phyloP scores from a whole-genome alignment of 2,329 filamentous ascomycete genomes.

The Diaporthe amygdali region DNA sequence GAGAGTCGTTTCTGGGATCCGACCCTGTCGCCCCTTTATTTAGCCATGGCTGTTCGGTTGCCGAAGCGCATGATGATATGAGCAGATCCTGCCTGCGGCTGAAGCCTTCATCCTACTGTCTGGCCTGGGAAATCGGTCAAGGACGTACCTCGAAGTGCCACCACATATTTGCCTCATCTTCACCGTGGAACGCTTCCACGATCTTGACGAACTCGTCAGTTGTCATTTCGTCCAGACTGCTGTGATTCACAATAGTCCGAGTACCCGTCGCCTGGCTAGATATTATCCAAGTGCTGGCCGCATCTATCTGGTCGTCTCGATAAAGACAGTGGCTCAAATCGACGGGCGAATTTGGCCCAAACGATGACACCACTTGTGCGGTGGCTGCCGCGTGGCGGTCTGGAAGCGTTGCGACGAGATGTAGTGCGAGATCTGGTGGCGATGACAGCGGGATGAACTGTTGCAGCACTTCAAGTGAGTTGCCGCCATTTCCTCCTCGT shows the following conservation, averaged over 20 bases:
- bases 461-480: slow-evolving; percentile 72
- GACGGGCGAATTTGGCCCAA: slow-evolving; percentile 49
- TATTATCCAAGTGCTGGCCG: slow-evolving; percentile 74
- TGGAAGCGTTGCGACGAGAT: slow-evolving; percentile 62
- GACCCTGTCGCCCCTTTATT: slow-evolving; percentile 52
- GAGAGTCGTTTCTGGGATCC: slow-evolving; percentile 65
- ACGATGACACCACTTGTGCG: slow-evolving; percentile 57
- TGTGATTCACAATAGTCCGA: slow-evolving; percentile 75
- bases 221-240: slow-evolving; percentile 71
- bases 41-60: slow-evolving; percentile 1
- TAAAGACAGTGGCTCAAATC: slow-evolving; percentile 64
- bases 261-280: slow-evolving; percentile 63
- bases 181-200: slow-evolving; percentile 41
- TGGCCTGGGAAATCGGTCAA: background rate
- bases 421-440: slow-evolving; percentile 34
- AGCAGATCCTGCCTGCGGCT: background rate
- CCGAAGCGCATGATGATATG: background rate
- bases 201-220: slow-evolving; percentile 60
- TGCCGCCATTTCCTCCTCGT: slow-evolving; percentile 76
- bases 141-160: slow-evolving; percentile 73
- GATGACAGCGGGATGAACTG: slow-evolving; percentile 55
- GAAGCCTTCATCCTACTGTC: background rate
- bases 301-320: slow-evolving; percentile 56
- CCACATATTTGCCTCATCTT: slow-evolving; percentile 53
- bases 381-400: slow-evolving; percentile 54